A percentile compares a stretch with the other conserved stretches of the same genome.
Conservation (phyloP, 169 alveolate genomes). For the Cystoisospora suis region DNA sequence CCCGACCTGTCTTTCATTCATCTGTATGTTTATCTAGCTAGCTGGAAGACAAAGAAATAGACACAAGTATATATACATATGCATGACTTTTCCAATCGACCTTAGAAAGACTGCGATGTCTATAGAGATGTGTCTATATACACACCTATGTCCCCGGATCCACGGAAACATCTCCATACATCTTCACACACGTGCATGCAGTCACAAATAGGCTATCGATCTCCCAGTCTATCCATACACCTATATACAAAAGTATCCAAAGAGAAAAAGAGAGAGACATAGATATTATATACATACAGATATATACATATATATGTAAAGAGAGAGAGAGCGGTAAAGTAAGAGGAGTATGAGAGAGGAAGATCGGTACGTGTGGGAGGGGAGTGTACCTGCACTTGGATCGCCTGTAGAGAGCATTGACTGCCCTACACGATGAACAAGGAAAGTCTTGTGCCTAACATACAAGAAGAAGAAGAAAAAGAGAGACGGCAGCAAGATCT, state of each 20-base stretch:
- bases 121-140: not conserved
- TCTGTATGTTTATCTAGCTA: too few relatives aligned
- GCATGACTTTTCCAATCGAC: not conserved
- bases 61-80: not conserved
- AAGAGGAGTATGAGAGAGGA: not conserved
- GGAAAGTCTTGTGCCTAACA: constrained; percentile 19
- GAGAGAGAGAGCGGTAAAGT: not conserved
- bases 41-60: too few relatives aligned
- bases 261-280: not conserved
- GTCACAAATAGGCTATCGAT: not conserved
- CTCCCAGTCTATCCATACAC: not conserved
- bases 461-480: not conserved
- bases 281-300: too few relatives aligned
- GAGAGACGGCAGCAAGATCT: not conserved
- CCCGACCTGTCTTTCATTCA: too few relatives aligned
- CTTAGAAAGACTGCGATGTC: not conserved
- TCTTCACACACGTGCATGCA: not conserved
- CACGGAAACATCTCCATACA: not conserved
- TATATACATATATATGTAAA: not conserved
- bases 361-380: too few relatives aligned
- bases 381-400: not conserved
- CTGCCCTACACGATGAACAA: constrained; percentile 23
- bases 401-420: not conserved
- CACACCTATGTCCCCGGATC: not conserved
- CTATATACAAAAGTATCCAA: not conserved